phyloP scores from a whole-genome alignment of 805 yeast genomes.

The Spencermartinsiella europaea region DNA sequence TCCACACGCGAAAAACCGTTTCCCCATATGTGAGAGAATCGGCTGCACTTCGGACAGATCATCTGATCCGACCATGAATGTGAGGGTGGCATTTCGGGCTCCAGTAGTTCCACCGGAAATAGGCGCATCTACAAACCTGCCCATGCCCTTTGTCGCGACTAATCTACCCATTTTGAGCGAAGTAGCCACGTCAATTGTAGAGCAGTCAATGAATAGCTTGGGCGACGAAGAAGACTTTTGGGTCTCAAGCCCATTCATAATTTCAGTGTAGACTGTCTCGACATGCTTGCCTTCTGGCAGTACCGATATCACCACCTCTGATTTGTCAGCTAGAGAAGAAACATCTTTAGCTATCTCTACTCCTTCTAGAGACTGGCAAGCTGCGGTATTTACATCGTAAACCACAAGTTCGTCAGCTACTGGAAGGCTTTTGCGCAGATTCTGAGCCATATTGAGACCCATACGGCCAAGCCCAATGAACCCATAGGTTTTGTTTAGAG shows the following conservation, averaged over 20 bases:
- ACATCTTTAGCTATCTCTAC: slow-evolving; percentile 18
- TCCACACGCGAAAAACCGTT: slow-evolving; percentile 46
- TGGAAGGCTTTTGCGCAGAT: slow-evolving; percentile 37
- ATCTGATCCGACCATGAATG: slow-evolving; percentile 47
- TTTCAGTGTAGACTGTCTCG: slow-evolving; percentile 36
- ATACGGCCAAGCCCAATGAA: slow-evolving; percentile 54
- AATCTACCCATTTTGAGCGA: slow-evolving; percentile 38
- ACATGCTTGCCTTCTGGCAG: slow-evolving; percentile 53
- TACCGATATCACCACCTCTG: slow-evolving; percentile 43
- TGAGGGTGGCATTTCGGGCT: slow-evolving; percentile 46
- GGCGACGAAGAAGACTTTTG: slow-evolving; percentile 16
- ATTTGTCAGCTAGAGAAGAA: slow-evolving; percentile 16
- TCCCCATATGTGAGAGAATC: slow-evolving; percentile 42
- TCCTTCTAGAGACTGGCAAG: slow-evolving; percentile 27
- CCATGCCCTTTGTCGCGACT: slow-evolving; percentile 36
- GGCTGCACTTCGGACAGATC: slow-evolving; percentile 22
- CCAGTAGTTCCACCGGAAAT: slow-evolving; percentile 55
- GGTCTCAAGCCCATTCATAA: slow-evolving; percentile 30
- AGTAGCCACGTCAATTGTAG: slow-evolving; percentile 48
- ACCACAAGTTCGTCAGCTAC: slow-evolving; percentile 41
- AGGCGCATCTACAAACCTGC: slow-evolving; percentile 47
- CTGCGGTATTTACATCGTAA: slow-evolving; percentile 37
- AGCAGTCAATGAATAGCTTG: slow-evolving; percentile 42
- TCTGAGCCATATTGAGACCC: slow-evolving; percentile 54
- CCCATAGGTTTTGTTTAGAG: slow-evolving; percentile 34